Conservation (phyloP, 192 early-diverging fungal species). For the Helicostylum pulchrum region DNA sequence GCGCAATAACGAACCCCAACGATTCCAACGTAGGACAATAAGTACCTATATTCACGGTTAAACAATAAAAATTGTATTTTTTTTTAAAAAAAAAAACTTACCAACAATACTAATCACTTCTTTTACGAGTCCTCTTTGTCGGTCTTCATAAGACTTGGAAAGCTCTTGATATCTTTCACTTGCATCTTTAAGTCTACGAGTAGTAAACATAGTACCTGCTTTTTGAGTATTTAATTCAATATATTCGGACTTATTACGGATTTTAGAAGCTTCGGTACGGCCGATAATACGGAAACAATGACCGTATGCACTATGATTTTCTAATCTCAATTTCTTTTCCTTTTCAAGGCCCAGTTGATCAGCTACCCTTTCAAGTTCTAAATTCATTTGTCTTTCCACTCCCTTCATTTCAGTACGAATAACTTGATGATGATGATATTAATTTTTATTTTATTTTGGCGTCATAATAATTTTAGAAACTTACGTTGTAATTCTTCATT, state of each 20-base stretch:
- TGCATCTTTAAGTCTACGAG: conserved; percentile 61
- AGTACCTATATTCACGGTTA: conserved; percentile 41
- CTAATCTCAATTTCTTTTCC: conserved; percentile 88
- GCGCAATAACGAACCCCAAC: conserved; percentile 72
- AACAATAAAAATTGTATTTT: background rate
- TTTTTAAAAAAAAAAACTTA: conserved; percentile 18
- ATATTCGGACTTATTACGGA: conserved; percentile 69
- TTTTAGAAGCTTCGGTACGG: conserved; percentile 56
- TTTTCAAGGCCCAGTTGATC: conserved; percentile 65
- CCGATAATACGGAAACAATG: conserved; percentile 81
- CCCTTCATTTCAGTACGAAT: conserved; percentile 50
- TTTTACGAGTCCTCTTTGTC: conserved; percentile 74
- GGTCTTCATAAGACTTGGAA: conserved; percentile 58
- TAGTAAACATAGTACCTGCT: conserved; percentile 87
- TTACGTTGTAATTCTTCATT: conserved; percentile 68
- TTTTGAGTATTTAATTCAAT: conserved; percentile 89
- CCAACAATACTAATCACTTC: conserved; percentile 86
- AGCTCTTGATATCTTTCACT: conserved; percentile 60
- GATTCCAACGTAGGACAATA: conserved; percentile 81
- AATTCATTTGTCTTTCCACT: conserved; percentile 50
- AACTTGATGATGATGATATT: conserved; percentile 21
- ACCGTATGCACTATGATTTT: conserved; percentile 78
- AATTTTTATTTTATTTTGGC: too few relatives aligned
- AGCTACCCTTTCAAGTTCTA: conserved; percentile 57
- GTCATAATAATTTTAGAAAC: background rate